Evolutionary conservation across 441 rosid genomes (phyloP), one percentile per base, ranked within the genome.

Genomic region (Populus tomentosa): DNA sequence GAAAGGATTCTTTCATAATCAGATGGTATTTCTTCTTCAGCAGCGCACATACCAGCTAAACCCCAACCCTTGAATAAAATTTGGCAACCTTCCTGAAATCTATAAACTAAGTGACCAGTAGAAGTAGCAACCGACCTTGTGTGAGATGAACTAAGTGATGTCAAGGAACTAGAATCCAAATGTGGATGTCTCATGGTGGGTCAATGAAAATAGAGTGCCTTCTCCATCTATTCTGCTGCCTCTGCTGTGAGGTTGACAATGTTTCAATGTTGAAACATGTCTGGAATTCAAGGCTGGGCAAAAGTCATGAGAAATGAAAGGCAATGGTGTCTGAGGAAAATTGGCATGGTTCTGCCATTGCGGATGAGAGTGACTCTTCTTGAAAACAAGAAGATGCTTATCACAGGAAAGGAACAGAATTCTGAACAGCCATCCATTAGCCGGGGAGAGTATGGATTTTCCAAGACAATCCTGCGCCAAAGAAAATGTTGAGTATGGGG

Each of bases 401-500:
- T 88, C 88, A 84, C 83, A 85, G 81, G 85, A 85, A 88, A 80
- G 86, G 82, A 89, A 89, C 79, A 79, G 78, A 86, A 80, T 87
- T 86, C 89, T 86, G 85, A 85, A 84, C 77, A 84, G 93, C 88
- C 89, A 85, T 85, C 91, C 94, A 86, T 87, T 79, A 84, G 85
- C 87, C 84, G 72, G 86, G 82, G 83, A 78, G 86, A 84, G 86
- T 76, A 89, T 81, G 84, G 85, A 84, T 80, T 85, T 85, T 81
- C 92, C 93, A 89, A 85, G 87, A 87, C 77, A 80, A 92, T 88
- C 98, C 97, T 95, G 99, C 98, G 95, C 82, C 97, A 95, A 95
- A 93, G 90, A 95, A 90, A 90, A 90, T 85, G 91, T 80, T 95
- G 94, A 95, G 90, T 86, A 89, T 84, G 90, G 93, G 92, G 94